These are phyloP conservation scores for Chlamydomonas sphaeroides DNA, from an alignment of 139 green algal genomes.

Conservation along the genomic window DNA sequence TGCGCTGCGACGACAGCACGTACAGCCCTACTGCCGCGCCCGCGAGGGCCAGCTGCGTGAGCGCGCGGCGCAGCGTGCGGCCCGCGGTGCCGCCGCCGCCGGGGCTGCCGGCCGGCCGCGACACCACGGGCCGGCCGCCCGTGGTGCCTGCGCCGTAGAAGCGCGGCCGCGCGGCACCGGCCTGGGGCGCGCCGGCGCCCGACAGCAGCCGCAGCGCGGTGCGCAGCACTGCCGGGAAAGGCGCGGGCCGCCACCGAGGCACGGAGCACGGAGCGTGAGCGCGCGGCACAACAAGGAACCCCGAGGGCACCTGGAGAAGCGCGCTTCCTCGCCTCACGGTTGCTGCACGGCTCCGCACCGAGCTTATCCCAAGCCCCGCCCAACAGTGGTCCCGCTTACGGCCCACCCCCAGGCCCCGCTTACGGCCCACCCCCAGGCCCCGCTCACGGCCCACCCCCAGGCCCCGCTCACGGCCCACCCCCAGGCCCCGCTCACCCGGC, in stretches of 20 bases:
- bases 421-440: neutral
- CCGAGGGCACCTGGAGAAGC: no score
- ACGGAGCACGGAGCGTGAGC: no score
- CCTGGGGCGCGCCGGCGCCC: no score
- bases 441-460: neutral
- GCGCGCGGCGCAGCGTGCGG: neutral
- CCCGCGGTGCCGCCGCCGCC: neutral
- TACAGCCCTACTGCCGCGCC: neutral
- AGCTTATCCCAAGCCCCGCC: no score
- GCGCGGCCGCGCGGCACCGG: neutral
- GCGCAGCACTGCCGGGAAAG: neutral
- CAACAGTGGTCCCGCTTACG: no score
- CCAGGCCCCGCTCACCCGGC: slow-evolving; percentile 26
- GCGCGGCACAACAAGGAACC: no score
- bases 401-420: no score
- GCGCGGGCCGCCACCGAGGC: neutral
- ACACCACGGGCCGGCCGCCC: slow-evolving; percentile 13
- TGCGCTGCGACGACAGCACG: neutral
- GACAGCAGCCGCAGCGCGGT: neutral
- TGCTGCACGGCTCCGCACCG: no score
- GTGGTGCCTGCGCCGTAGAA: slow-evolving; percentile 31
- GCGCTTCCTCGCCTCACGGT: no score
- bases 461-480: neutral
- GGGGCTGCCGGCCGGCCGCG: no score
- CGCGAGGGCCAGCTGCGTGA: slow-evolving; percentile 18